Conservation (phyloP, 495 filamentous ascomycete species). For the Penicillium bialowiezense region DNA sequence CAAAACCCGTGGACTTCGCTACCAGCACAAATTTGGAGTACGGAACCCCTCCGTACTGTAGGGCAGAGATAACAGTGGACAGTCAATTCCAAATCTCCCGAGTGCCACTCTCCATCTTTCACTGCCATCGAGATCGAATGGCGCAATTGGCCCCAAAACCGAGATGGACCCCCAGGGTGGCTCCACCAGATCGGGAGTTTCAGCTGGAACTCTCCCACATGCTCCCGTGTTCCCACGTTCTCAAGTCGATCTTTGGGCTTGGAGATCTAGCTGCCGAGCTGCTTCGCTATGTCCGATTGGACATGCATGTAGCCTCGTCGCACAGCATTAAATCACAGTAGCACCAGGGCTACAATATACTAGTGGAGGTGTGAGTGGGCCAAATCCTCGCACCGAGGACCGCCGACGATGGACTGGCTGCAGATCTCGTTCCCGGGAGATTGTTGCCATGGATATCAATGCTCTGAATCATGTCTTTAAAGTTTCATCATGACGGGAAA, state of each 20-base stretch:
- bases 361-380: too few species aligned
- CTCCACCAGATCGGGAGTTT: not conserved
- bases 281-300: too few species aligned
- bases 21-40: too few species aligned
- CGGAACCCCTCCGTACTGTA: too few species aligned
- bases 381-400: not conserved
- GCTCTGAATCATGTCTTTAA: not conserved
- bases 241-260: not conserved
- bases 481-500: not conserved
- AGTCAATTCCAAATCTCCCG: too few species aligned
- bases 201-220: not conserved
- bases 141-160: not conserved
- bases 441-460: not conserved
- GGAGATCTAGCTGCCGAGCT: not conserved
- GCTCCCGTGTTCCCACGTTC: not conserved
- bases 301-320: too few species aligned
- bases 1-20: too few species aligned
- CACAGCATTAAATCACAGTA: too few species aligned
- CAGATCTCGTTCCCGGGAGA: not conserved
- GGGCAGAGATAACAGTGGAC: too few species aligned
- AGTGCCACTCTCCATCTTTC: too few species aligned
- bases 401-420: not conserved
- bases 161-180: not conserved
- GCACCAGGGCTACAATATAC: too few species aligned
- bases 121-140: too few species aligned